phyloP scores from a whole-genome alignment of 805 yeast species.

The Candida verbasci region DNA sequence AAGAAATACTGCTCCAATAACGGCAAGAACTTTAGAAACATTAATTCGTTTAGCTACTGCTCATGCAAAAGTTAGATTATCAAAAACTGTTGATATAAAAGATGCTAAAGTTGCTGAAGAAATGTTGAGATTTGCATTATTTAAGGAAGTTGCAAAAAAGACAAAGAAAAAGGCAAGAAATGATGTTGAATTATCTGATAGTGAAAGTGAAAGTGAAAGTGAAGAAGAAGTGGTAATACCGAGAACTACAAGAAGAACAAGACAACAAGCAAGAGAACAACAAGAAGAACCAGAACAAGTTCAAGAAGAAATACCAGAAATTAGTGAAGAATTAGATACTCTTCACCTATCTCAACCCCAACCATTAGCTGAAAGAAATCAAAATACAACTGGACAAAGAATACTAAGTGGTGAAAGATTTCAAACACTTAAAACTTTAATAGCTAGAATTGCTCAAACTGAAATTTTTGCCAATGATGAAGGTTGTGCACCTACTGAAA shows the following conservation, averaged over 20 bases:
- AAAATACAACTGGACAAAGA: conserved; percentile 14
- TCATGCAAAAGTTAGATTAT: conserved; percentile 91
- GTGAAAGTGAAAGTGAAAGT: conserved; percentile 30
- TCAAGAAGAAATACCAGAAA: conserved; percentile 13
- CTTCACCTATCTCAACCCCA: conserved; percentile 23
- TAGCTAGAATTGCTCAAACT: conserved; percentile 30
- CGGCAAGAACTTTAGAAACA: conserved; percentile 97
- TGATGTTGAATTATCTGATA: conserved; percentile 18
- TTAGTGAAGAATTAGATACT: conserved; percentile 23
- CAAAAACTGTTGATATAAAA: conserved; percentile 62
- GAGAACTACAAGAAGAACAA: conserved; percentile 13
- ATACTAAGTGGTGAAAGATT: conserved; percentile 31
- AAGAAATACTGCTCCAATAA: conserved; percentile 84
- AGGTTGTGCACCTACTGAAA: conserved; percentile 29
- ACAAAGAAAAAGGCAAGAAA: conserved; percentile 27
- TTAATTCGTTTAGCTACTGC: conserved; percentile 93
- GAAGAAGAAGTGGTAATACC: conserved; percentile 21
- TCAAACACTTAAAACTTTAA: conserved; percentile 22
- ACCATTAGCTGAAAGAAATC: conserved; percentile 23
- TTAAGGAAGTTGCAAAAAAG: conserved; percentile 61
- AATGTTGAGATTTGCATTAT: conserved; percentile 77
- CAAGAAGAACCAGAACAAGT: conserved; percentile 5
- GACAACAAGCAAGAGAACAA: conserved; percentile 15
- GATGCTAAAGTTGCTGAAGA: conserved; percentile 89
- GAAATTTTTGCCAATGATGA: conserved; percentile 27